phyloP scores from a whole-genome alignment of 495 filamentous ascomycete genomes.

The Cudoniella acicularis region DNA sequence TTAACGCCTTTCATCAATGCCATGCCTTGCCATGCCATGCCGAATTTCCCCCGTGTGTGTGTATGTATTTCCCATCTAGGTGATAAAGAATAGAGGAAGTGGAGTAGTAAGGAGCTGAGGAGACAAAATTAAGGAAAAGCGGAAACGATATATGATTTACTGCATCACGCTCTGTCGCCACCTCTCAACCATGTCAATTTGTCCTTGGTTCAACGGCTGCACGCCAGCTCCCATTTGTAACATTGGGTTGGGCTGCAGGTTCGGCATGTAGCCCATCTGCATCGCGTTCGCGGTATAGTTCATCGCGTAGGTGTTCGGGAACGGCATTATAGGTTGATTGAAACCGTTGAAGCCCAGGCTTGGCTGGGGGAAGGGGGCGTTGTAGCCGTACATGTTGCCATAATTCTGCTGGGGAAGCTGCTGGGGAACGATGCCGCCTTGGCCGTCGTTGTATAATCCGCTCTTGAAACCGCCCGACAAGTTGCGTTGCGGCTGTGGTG shows the following conservation, averaged over 20 bases:
- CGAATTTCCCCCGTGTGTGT: no score
- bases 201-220: slow-evolving; percentile 49
- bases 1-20: no score
- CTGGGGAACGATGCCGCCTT: slow-evolving; percentile 33
- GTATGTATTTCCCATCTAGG: no score
- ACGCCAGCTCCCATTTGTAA: slow-evolving; percentile 33
- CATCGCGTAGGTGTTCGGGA: slow-evolving; percentile 21
- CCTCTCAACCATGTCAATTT: slow-evolving; percentile 78
- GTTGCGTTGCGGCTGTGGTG: slow-evolving; percentile 15
- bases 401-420: background rate
- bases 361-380: slow-evolving; percentile 18
- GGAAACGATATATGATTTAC: no score
- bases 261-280: slow-evolving; percentile 30
- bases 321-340: slow-evolving; percentile 18
- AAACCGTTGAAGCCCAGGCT: slow-evolving; percentile 10
- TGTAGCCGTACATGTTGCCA: slow-evolving; percentile 11
- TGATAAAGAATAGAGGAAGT: no score
- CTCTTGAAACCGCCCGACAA: slow-evolving; percentile 44
- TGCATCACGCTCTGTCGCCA: slow-evolving; percentile 83
- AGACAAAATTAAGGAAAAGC: no score
- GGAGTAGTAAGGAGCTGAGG: no score
- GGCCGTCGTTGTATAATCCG: slow-evolving; percentile 48
- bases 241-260: slow-evolving; percentile 20
- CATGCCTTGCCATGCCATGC: no score
- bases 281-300: slow-evolving; percentile 25